phyloP scores from a whole-genome alignment of 371 early-diverging fungal genomes.

The Sporodiniella umbellata region DNA sequence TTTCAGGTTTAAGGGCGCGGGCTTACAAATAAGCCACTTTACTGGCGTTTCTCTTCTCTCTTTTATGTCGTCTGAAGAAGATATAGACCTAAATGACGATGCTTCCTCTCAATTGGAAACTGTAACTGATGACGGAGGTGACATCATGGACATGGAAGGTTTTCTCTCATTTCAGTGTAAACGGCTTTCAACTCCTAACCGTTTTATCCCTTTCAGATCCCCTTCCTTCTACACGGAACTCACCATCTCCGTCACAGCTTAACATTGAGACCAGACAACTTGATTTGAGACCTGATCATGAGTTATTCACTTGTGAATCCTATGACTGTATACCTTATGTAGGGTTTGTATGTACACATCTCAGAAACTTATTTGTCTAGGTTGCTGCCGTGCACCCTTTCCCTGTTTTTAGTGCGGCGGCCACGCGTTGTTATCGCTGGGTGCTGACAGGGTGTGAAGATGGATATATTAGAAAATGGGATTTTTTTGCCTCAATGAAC shows the following conservation, averaged over 20 bases:
- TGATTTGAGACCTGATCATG: conserved; percentile 32
- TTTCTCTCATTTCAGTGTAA: conserved; percentile 2
- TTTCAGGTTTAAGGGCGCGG: conserved; percentile 1
- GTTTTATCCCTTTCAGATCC: conserved; percentile 2
- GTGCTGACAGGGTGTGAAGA: conserved; percentile 92
- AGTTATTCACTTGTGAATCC: conserved; percentile 39
- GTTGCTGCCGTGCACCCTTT: conserved; percentile 73
- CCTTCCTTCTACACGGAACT: conserved; percentile 10
- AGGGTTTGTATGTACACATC: conserved; percentile 9
- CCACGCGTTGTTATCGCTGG: conserved; percentile 87
- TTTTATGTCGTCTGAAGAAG: conserved; percentile 47
- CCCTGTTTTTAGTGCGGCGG: conserved; percentile 70
- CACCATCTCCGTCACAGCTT: conserved; percentile 13
- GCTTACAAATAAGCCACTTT: background rate
- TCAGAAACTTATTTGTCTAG: conserved; percentile 24
- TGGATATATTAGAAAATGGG: conserved; percentile 91
- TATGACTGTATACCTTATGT: conserved; percentile 60
- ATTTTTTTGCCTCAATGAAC: conserved; percentile 83
- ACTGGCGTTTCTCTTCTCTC: background rate
- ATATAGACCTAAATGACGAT: conserved; percentile 38
- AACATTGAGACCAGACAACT: conserved; percentile 23
- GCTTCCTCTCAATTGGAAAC: conserved; percentile 31
- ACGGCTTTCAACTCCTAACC: background rate
- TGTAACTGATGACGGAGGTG: conserved; percentile 33
- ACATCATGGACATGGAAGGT: conserved; percentile 35